Conservation (phyloP, 2,329 filamentous ascomycete species). For the Diaporthe sp. region DNA sequence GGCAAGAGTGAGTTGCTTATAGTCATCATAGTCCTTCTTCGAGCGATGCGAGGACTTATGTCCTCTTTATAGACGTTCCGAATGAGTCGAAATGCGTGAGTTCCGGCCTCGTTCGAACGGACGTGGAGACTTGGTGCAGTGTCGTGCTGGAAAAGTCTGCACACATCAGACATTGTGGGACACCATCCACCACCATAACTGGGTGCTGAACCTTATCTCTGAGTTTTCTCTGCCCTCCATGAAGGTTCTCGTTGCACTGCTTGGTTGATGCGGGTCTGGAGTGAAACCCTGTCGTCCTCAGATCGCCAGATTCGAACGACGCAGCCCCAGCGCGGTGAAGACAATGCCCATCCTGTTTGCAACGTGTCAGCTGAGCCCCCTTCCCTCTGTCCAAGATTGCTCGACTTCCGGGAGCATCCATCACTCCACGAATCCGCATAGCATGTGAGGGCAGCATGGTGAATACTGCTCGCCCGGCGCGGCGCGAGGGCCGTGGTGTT, state of each 20-base stretch:
- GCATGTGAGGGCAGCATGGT: not conserved
- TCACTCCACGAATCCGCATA: not conserved
- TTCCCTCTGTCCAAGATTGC: not conserved
- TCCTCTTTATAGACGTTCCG: conserved; percentile 14
- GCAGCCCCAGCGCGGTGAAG: conserved; percentile 17
- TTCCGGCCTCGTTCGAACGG: not conserved
- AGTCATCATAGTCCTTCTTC: not conserved
- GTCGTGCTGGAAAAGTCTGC: conserved; percentile 16
- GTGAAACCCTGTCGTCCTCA: not conserved
- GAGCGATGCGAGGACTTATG: not conserved
- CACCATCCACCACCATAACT: not conserved
- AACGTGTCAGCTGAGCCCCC: conserved; percentile 1
- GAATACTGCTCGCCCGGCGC: not conserved
- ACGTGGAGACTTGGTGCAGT: conserved; percentile 18
- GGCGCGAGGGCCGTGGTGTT: not conserved
- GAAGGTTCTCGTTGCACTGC: conserved; percentile 3
- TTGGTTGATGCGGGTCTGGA: conserved; percentile 16
- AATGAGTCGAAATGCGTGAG: not conserved
- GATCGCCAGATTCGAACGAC: not conserved
- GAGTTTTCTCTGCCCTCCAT: conserved; percentile 1
- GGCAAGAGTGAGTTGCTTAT: not conserved
- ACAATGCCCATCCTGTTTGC: not conserved
- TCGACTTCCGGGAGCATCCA: not conserved
- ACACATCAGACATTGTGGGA: conserved; percentile 9
- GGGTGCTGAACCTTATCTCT: conserved; percentile 21